Base-by-base conservation (phyloP, 2,329 filamentous ascomycete species). In the Talaromyces funiculosus region DNA sequence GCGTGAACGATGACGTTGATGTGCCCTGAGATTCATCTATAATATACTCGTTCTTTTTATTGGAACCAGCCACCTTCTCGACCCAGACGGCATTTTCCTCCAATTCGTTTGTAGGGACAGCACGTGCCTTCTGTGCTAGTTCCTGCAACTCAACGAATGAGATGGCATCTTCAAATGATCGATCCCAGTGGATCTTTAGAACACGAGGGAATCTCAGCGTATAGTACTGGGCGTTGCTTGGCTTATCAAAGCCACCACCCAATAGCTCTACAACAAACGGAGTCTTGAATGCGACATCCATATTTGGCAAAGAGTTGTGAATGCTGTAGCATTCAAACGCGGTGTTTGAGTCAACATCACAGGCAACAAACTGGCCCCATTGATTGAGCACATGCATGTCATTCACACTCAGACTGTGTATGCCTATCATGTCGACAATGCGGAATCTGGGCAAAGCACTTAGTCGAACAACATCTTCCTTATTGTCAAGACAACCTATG, bases 181-280 rank as follows among this genome's bases (percentile, higher is more conserved):
- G 82, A 70, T 96, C 91, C 62, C 82, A 83, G 67, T 96, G 90
- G 9, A 95, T 80, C 68, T 93, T 95, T 60, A 84, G 81, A 3
- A 93, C 84, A 2, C 83, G 80, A 1, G 92, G 89, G 67, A 96
- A 95, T 1, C 92, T 83, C 57, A 91, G 83, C 62, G 86, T 87
- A 78, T 85, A 91, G 67, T 89, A 92, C 1, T 81, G 80, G 14
- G 84, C 86, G 67, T 88, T 87, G 3, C 84, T 82, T 2, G 83
- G 81, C 68, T 87, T 90, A 62, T 91, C 88, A 66, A 92, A 96
- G 0, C 88, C 87, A 63, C 90, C 90, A 57, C 90, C 92, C 24
- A 89, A 81, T 62, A 96, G 78, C 66, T 96, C 92, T 60, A 92
- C 89, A 0, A 96, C 85, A 20, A 90, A 83, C 0, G 91, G 91